These are phyloP conservation scores for Neotropicomus parvogracilis DNA, from an alignment of 1,284 basidiomycete species.

Conservation along the genomic window DNA sequence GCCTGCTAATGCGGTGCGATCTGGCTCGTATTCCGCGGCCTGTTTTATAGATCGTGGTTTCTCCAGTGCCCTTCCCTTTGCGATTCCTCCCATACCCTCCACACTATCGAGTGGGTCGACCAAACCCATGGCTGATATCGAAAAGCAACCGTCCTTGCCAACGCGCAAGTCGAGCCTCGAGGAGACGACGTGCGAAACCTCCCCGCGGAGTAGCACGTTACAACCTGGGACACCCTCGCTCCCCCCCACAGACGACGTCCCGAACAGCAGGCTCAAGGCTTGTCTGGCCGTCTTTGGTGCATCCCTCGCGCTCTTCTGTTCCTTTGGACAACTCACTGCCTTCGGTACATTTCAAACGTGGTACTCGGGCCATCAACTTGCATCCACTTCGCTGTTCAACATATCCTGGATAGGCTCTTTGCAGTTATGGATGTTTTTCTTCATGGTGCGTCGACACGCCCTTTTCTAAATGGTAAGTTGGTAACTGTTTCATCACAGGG, in stretches of 20 bases:
- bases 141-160: constrained; percentile 26
- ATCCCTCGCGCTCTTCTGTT: constrained; percentile 35
- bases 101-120: constrained; percentile 9
- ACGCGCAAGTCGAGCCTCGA: constrained; percentile 25
- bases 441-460: constrained; percentile 35
- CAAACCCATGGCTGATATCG: constrained; percentile 27
- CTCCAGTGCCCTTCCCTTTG: constrained; percentile 3
- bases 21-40: constrained; percentile 16
- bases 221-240: constrained; percentile 23
- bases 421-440: constrained; percentile 45
- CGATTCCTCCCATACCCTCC: constrained; percentile 14
- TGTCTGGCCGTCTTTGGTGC: constrained; percentile 32
- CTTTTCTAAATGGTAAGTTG: constrained; percentile 3
- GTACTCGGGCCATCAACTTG: constrained; percentile 41
- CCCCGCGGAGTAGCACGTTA: constrained; percentile 26
- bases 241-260: constrained; percentile 2
- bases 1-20: constrained; percentile 23
- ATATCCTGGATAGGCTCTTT: constrained; percentile 50
- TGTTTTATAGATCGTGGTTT: constrained; percentile 29
- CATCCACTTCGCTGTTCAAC: constrained; percentile 31
- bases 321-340: constrained; percentile 32
- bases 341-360: constrained; percentile 41
- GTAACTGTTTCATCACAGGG: constrained; percentile 37
- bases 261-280: constrained; percentile 12
- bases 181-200: constrained; percentile 14